Evolutionary conservation across 768 basidiomycete species (phyloP).

Genomic region (Lyophyllum atratum): DNA sequence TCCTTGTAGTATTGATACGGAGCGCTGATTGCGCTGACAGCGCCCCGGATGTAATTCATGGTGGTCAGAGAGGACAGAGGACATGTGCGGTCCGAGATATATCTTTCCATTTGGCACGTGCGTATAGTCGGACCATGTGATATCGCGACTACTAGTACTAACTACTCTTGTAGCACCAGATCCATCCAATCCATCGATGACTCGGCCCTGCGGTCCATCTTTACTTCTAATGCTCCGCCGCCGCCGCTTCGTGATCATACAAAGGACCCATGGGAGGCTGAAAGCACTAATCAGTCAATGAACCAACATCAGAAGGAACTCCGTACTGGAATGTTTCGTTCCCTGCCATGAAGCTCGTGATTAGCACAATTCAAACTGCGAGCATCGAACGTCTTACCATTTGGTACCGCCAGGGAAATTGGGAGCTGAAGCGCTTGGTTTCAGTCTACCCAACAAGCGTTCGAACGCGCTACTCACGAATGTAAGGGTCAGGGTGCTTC

Average conservation of each 20-base stretch:
- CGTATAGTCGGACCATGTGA: constrained; percentile 18
- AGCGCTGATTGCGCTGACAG: constrained; percentile 81
- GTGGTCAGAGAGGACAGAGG: constrained; percentile 19
- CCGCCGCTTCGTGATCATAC: constrained; percentile 59
- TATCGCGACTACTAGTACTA: constrained; percentile 1
- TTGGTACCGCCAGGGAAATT: constrained; percentile 91
- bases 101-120: constrained; percentile 15
- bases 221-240: constrained; percentile 32
- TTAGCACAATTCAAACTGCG: constrained; percentile 14
- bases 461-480: constrained; percentile 58
- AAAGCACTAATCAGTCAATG: constrained; percentile 14
- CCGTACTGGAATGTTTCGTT: constrained; percentile 80
- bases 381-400: constrained; percentile 68
- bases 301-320: constrained; percentile 11
- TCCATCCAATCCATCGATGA: constrained; percentile 7
- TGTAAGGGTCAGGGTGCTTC: constrained; percentile 91
- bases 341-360: constrained; percentile 46
- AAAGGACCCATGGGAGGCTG: constrained; percentile 66
- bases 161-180: background rate
- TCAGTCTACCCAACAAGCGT: background rate
- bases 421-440: constrained; percentile 53
- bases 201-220: background rate
- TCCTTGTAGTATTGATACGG: constrained; percentile 92
- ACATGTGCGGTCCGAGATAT: background rate
- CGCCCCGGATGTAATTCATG: constrained; percentile 91